These are phyloP conservation scores for Aspergillus fumigatus DNA, from an alignment of 2,329 filamentous ascomycete genomes.

Conservation along the genomic window DNA sequence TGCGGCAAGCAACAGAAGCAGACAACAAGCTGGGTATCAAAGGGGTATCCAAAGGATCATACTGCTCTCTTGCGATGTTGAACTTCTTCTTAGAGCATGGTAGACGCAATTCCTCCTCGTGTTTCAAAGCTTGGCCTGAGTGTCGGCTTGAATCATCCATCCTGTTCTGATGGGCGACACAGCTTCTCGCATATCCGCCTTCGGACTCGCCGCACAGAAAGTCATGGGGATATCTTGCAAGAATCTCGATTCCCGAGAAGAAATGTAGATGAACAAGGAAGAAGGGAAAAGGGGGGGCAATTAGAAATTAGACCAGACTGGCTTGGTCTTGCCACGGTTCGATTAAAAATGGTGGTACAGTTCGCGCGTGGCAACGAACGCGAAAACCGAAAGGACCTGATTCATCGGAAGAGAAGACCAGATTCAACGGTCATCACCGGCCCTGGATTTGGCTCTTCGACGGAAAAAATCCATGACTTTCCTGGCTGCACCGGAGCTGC, in stretches of 20 bases:
- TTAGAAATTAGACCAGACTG: not conserved
- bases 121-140: not conserved
- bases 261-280: not conserved
- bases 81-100: constrained; percentile 15
- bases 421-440: constrained; percentile 39
- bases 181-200: constrained; percentile 1
- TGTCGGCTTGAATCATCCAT: constrained; percentile 9
- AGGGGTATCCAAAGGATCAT: constrained; percentile 37
- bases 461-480: constrained; percentile 99
- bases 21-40: constrained; percentile 20
- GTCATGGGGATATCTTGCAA: not conserved
- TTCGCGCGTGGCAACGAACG: constrained; percentile 6
- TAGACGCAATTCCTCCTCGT: constrained; percentile 5
- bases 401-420: not conserved
- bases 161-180: constrained; percentile 6
- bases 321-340: not conserved
- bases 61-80: constrained; percentile 25
- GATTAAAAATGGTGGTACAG: not conserved
- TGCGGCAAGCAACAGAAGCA: constrained; percentile 2
- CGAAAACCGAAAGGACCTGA: constrained; percentile 5
- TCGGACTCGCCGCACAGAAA: not conserved
- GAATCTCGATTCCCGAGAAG: not conserved
- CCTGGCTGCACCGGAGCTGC: constrained; percentile 80
- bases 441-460: constrained; percentile 72
- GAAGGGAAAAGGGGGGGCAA: not conserved